Evolutionary conservation across 176 grass and related monocot genomes (phyloP).

Genomic region (Aegilops longissima): DNA sequence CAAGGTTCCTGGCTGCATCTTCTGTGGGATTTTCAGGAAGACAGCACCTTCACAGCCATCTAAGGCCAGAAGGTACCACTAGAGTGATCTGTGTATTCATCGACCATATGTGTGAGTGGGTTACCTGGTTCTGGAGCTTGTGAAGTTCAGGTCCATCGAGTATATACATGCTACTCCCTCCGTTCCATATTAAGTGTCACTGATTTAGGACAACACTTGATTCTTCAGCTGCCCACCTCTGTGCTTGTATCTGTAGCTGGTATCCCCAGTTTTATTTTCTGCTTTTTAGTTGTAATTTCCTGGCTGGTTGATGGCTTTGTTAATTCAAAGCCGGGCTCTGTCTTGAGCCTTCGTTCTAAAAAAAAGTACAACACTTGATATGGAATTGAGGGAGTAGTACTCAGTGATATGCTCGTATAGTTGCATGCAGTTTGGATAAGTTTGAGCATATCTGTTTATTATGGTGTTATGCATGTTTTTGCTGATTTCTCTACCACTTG

Average conservation of each 20-base stretch:
- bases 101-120: neutral
- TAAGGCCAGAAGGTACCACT: slow-evolving; percentile 37
- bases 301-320: too few species aligned
- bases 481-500: neutral
- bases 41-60: neutral
- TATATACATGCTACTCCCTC: neutral
- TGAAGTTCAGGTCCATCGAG: neutral
- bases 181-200: too few species aligned
- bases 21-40: slow-evolving; percentile 57
- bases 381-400: neutral
- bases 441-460: neutral
- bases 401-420: neutral
- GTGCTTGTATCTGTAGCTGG: too few species aligned
- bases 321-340: too few species aligned
- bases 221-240: too few species aligned
- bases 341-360: too few species aligned
- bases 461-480: neutral
- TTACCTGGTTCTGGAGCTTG: neutral
- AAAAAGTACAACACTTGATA: too few species aligned
- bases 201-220: too few species aligned
- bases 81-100: neutral
- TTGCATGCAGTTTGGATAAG: slow-evolving; percentile 10
- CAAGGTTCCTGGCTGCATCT: slow-evolving; percentile 51
- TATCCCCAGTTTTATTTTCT: too few species aligned
- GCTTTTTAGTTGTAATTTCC: too few species aligned